These are phyloP conservation scores for Rhynchosporium agropyri DNA, from an alignment of 2,329 filamentous ascomycete species.

Conservation along the genomic window DNA sequence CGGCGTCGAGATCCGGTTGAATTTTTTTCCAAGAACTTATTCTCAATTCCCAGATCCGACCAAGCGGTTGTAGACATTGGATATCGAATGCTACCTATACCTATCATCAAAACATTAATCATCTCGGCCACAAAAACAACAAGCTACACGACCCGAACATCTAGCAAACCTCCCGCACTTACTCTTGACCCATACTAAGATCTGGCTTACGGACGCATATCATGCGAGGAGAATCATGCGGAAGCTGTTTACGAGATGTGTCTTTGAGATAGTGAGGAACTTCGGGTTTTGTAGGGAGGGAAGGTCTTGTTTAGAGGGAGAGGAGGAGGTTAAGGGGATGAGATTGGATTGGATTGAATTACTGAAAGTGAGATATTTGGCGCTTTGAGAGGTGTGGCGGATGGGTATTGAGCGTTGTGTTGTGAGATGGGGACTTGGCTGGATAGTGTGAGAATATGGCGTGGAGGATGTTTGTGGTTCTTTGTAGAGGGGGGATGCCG, in stretches of 20 bases:
- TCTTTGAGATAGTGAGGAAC: slow-evolving; percentile 25
- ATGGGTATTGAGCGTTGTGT: slow-evolving; percentile 18
- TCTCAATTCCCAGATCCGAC: slow-evolving; percentile 4
- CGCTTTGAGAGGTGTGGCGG: slow-evolving; percentile 20
- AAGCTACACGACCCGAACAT: slow-evolving; percentile 22
- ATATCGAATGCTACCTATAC: slow-evolving; percentile 4
- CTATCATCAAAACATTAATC: slow-evolving; percentile 21
- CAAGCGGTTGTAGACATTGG: background rate
- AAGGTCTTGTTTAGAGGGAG: slow-evolving; percentile 16
- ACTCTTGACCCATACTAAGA: slow-evolving; percentile 25
- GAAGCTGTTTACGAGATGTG: slow-evolving; percentile 23
- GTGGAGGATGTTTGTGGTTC: slow-evolving; percentile 23
- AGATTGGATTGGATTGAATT: background rate
- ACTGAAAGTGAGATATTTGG: slow-evolving; percentile 27
- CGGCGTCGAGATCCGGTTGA: slow-evolving; percentile 19
- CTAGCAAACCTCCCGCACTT: slow-evolving; percentile 23
- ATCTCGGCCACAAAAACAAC: slow-evolving; percentile 22
- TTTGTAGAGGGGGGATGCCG: slow-evolving; percentile 14
- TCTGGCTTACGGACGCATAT: slow-evolving; percentile 28
- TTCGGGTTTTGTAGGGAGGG: slow-evolving; percentile 24
- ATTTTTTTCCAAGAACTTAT: slow-evolving; percentile 25
- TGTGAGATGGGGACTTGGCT: slow-evolving; percentile 10
- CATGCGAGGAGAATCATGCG: slow-evolving; percentile 13
- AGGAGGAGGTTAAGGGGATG: background rate
- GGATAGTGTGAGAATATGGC: slow-evolving; percentile 18